phyloP scores from a whole-genome alignment of 1,284 basidiomycete species.

The Ustilago vetiveriae region DNA sequence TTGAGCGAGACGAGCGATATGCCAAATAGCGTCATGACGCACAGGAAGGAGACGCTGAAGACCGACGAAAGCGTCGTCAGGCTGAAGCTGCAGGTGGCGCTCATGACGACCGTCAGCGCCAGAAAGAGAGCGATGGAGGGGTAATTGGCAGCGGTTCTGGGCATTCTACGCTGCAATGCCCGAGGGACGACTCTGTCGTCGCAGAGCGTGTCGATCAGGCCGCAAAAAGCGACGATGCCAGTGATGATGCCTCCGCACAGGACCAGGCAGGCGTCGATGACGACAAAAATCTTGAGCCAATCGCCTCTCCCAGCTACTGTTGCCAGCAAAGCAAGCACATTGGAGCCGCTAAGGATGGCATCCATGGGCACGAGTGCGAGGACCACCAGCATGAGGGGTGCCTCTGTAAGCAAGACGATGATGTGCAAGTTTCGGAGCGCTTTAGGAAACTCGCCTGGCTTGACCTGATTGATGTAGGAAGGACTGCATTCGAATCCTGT shows the following conservation, averaged over 20 bases:
- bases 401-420: conserved; percentile 42
- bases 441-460: conserved; percentile 42
- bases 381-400: conserved; percentile 51
- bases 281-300: conserved; percentile 49
- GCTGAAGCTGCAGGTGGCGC: conserved; percentile 73
- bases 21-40: conserved; percentile 75
- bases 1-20: conserved; percentile 74
- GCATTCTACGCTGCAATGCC: conserved; percentile 71
- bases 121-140: conserved; percentile 72
- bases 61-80: conserved; percentile 64
- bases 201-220: conserved; percentile 38
- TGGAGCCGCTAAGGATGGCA: conserved; percentile 31
- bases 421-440: conserved; percentile 52
- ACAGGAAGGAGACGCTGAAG: conserved; percentile 72
- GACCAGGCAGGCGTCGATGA: conserved; percentile 51
- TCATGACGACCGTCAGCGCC: conserved; percentile 72
- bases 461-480: conserved; percentile 50
- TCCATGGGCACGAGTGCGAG: conserved; percentile 43
- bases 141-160: conserved; percentile 72
- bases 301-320: conserved; percentile 31
- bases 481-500: conserved; percentile 56
- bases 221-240: conserved; percentile 43
- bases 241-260: conserved; percentile 58
- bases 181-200: conserved; percentile 73
- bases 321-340: conserved; percentile 45